These are phyloP conservation scores for Strigomonas galati DNA, from an alignment of 208 protist genomes.

Conservation along the genomic window DNA sequence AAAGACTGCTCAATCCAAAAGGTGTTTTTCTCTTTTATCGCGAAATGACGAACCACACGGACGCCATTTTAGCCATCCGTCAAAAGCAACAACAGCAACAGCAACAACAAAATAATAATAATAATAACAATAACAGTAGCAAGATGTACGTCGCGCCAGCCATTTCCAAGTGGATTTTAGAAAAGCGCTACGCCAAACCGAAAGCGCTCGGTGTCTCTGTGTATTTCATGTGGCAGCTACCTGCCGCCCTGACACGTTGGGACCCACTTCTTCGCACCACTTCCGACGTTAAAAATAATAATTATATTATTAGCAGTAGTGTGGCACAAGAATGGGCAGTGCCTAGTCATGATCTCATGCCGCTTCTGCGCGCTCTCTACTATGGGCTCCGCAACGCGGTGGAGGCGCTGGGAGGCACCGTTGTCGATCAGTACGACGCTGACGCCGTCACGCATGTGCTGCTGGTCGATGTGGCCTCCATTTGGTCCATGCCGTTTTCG, in stretches of 20 bases:
- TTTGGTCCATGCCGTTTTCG: conserved; percentile 27
- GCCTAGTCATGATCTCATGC: background rate
- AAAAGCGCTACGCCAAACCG: conserved; percentile 50
- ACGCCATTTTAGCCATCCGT: conserved; percentile 28
- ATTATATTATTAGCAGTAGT: background rate
- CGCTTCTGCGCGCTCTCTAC: conserved; percentile 44
- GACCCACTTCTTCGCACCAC: conserved; percentile 1
- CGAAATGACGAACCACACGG: conserved; percentile 40
- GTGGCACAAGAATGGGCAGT: background rate
- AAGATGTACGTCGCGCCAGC: background rate
- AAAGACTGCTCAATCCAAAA: conserved; percentile 30
- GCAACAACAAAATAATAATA: background rate
- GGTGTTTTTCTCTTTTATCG: conserved; percentile 63
- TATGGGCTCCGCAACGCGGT: conserved; percentile 44
- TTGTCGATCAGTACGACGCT: conserved; percentile 29
- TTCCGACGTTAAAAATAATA: too few species aligned
- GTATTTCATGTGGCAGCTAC: conserved; percentile 36
- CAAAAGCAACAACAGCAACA: background rate
- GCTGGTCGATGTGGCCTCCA: conserved; percentile 46
- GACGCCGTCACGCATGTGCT: conserved; percentile 71
- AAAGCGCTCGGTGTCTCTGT: conserved; percentile 45
- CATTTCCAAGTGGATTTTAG: conserved; percentile 31
- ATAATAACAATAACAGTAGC: background rate
- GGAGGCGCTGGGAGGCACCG: conserved; percentile 49
- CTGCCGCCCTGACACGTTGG: background rate